phyloP scores from a whole-genome alignment of 805 yeast genomes.

The Jamesozyma lodderae region DNA sequence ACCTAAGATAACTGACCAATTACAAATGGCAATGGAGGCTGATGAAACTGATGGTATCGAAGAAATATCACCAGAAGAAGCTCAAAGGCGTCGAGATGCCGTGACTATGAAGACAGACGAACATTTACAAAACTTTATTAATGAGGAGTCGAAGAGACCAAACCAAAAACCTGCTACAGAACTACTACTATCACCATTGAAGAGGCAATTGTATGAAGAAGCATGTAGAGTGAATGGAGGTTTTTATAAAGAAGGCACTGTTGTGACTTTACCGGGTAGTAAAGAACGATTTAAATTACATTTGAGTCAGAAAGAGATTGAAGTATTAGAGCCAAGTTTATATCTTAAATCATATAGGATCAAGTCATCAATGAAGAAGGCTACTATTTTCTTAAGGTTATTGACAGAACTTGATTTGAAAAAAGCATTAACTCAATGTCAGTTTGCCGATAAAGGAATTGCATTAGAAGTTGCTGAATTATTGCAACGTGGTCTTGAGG shows the following conservation, averaged over 20 bases:
- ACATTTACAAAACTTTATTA: conserved; percentile 40
- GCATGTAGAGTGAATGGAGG: conserved; percentile 56
- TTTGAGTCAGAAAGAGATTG: conserved; percentile 57
- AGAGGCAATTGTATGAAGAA: conserved; percentile 50
- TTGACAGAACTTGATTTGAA: conserved; percentile 61
- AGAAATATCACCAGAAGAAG: conserved; percentile 17
- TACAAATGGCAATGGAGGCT: conserved; percentile 5
- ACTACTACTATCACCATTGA: conserved; percentile 57
- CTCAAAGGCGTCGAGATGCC: conserved; percentile 14
- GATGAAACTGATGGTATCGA: conserved; percentile 12
- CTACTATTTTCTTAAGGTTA: conserved; percentile 68
- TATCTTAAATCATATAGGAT: conserved; percentile 72
- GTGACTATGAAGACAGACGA: conserved; percentile 30
- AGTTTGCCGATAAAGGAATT: conserved; percentile 72
- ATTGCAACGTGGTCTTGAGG: conserved; percentile 61
- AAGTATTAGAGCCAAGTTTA: conserved; percentile 80
- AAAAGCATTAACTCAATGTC: conserved; percentile 85
- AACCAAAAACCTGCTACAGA: conserved; percentile 45
- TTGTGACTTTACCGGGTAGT: conserved; percentile 32
- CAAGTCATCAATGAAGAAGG: conserved; percentile 83
- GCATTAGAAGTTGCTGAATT: conserved; percentile 71
- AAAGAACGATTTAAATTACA: conserved; percentile 47
- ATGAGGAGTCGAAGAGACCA: conserved; percentile 36
- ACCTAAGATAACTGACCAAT: conserved; percentile 2
- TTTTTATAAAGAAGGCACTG: conserved; percentile 56